Evolutionary conservation across 139 green algal genomes (phyloP).

Genomic region (Tetraselmis chui): DNA sequence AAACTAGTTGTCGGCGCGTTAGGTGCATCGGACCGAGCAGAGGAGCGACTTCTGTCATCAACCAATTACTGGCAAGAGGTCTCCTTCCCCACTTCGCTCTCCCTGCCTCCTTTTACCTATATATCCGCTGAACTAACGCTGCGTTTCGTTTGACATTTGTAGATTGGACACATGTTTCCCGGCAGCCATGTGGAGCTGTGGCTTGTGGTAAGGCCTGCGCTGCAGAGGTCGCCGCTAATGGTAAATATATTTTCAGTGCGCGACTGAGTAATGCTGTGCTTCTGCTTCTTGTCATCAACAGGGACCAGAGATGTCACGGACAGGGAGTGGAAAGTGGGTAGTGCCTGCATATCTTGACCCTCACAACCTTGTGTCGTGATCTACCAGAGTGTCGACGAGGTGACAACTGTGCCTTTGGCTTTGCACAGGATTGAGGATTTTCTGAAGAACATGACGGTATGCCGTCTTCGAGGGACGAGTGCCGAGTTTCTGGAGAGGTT

Average conservation of each 20-base stretch:
- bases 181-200: not conserved
- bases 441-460: not conserved
- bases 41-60: slow-evolving; percentile 11
- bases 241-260: not conserved
- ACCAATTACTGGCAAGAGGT: slow-evolving; percentile 15
- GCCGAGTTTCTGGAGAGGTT: not conserved
- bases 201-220: not conserved
- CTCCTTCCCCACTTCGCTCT: no score
- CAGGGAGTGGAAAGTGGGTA: not conserved
- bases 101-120: no score
- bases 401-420: no score
- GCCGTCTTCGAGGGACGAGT: not conserved
- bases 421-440: no score
- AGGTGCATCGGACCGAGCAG: slow-evolving; percentile 7
- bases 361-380: no score
- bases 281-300: slow-evolving; percentile 6
- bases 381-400: no score
- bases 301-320: slow-evolving; percentile 13
- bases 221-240: not conserved
- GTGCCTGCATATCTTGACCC: no score
- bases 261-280: not conserved
- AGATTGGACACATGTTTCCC: not conserved
- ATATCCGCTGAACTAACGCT: no score
- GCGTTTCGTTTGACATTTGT: no score
- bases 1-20: slow-evolving; percentile 5